Evolutionary conservation across 805 yeast species (phyloP).

Genomic region (Ogataea pignaliae): DNA sequence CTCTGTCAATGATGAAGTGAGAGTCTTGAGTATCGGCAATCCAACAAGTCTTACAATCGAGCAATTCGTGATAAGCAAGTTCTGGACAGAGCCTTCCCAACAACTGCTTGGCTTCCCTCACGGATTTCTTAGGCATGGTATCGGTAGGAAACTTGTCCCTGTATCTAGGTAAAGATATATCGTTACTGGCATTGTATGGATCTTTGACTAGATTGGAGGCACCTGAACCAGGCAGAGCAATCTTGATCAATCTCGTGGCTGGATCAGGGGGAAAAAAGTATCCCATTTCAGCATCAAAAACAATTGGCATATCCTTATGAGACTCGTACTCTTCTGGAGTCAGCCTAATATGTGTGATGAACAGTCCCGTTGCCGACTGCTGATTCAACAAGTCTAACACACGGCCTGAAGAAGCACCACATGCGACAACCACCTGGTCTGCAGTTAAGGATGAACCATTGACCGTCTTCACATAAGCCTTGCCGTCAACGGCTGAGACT

Average conservation of each 20-base stretch:
- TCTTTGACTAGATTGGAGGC: slow-evolving; percentile 19
- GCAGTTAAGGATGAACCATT: slow-evolving; percentile 30
- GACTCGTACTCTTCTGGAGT: slow-evolving; percentile 33
- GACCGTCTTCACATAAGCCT: slow-evolving; percentile 20
- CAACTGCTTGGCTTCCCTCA: slow-evolving; percentile 27
- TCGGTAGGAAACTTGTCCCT: slow-evolving; percentile 29
- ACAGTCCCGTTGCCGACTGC: slow-evolving; percentile 37
- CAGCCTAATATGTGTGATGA: slow-evolving; percentile 36
- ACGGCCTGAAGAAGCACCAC: slow-evolving; percentile 38
- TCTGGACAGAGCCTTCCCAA: slow-evolving; percentile 37
- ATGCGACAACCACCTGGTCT: slow-evolving; percentile 31
- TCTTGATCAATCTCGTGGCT: slow-evolving; percentile 32
- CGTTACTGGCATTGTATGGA: slow-evolving; percentile 15
- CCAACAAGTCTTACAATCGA: slow-evolving; percentile 35
- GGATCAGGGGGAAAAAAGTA: slow-evolving; percentile 49
- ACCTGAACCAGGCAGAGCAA: slow-evolving; percentile 36
- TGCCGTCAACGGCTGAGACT: slow-evolving; percentile 5
- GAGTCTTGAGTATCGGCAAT: slow-evolving; percentile 38
- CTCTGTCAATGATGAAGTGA: slow-evolving; percentile 36
- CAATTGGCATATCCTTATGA: slow-evolving; percentile 37
- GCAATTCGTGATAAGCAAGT: slow-evolving; percentile 32
- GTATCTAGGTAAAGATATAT: slow-evolving; percentile 36
- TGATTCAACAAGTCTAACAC: slow-evolving; percentile 29
- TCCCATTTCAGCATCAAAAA: slow-evolving; percentile 42
- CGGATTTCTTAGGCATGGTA: slow-evolving; percentile 34